Base-by-base conservation (phyloP, 371 early-diverging fungal species). In the Mucor plumbeus region DNA sequence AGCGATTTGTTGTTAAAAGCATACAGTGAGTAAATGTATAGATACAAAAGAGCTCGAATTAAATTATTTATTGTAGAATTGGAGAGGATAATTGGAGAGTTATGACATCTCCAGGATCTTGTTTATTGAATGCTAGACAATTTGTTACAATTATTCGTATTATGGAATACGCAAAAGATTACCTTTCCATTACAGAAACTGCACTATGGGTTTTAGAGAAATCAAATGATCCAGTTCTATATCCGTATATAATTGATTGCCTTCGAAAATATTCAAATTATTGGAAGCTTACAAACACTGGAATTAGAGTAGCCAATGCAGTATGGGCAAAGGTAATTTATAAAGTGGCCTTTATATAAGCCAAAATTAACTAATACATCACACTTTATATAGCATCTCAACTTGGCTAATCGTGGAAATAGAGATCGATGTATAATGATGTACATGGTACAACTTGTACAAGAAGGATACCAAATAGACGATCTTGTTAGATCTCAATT, bases 81-180 rank as follows among this genome's bases (percentile, higher is more conserved):
- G 92, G 91, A 14, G 88, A 85, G 61, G 89, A 92, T 66, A 94
- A 94, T 65, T 94, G 94, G 94, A 81, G 90, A 55, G 91, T 90
- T 39, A 90, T 91, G 76, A 90, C 92, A 0, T 86, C 87, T 0
- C 93, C 94, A 5, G 94, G 93, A 0, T 84, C 91, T 0, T 91
- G 92, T 11, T 71, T 93, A 19, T 76, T 94, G 35, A 94, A 93
- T 63, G 78, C 79, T 5, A 85, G 93, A 26, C 94, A 94, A 64
- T 80, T 88, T 53, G 80, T 87, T 2, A 78, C 87, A 0, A 74
- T 91, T 40, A 72, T 90, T 39, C 76, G 82, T 33, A 76, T 90
- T 17, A 76, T 92, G 69, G 85, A 88, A 39, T 65, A 72, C 26
- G 84, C 85, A 7, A 77, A 83, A 61, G 90, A 90, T 61, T 88